Conservation (phyloP, 75 land plant genomes). For the Isoetes taiwanensis region DNA sequence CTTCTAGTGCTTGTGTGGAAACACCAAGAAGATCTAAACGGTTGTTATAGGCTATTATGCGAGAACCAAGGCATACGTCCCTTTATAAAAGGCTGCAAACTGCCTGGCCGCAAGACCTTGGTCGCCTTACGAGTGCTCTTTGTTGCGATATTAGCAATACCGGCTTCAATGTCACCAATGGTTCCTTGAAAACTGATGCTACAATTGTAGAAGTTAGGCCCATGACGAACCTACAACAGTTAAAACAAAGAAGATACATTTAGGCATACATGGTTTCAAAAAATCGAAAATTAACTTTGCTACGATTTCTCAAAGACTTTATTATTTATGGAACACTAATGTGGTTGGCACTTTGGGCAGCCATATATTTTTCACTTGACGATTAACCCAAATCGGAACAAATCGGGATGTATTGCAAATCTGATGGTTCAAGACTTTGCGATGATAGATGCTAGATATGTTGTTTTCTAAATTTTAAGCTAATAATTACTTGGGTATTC, state of each 20-base stretch:
- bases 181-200: slow-evolving; percentile 20
- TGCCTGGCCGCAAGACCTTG: slow-evolving; percentile 98
- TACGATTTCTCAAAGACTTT: background rate
- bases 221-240: slow-evolving; percentile 73
- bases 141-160: slow-evolving; percentile 11
- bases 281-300: background rate
- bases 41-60: slow-evolving; percentile 57
- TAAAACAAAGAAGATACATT: background rate
- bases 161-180: background rate
- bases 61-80: slow-evolving; percentile 70
- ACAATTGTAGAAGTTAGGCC: slow-evolving; percentile 71
- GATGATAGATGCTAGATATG: too few species aligned
- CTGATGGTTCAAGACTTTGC: too few species aligned
- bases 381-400: too few species aligned
- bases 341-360: background rate
- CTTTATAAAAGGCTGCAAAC: slow-evolving; percentile 74
- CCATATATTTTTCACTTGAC: background rate
- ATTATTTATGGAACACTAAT: background rate
- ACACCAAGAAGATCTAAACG: slow-evolving; percentile 48
- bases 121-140: slow-evolving; percentile 67
- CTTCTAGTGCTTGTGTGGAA: slow-evolving; percentile 58
- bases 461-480: too few species aligned
- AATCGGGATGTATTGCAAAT: too few species aligned
- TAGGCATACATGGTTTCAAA: background rate
- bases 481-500: too few species aligned